phyloP scores from a whole-genome alignment of 108 stramenopile species.

The Asterionellopsis glacialis region DNA sequence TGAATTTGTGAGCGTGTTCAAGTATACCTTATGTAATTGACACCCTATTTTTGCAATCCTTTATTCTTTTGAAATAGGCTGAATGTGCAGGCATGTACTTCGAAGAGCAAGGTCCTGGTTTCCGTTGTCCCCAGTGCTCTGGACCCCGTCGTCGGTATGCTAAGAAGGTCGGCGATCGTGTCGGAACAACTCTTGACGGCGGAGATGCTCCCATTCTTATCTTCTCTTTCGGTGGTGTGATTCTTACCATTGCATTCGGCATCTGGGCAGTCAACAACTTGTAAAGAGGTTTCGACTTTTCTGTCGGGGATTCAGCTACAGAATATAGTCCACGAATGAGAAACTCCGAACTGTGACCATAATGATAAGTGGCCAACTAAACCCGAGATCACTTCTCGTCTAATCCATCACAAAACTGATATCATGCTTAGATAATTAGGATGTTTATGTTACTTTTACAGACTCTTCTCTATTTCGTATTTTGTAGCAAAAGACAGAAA shows the following conservation, averaged over 20 bases:
- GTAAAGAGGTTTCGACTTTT: conserved; percentile 23
- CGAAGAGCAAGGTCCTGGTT: conserved; percentile 90
- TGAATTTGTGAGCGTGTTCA: not conserved
- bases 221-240: conserved; percentile 90
- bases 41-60: not conserved
- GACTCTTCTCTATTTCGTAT: no score
- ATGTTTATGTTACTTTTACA: no score
- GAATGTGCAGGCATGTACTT: conserved; percentile 95
- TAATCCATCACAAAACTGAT: no score
- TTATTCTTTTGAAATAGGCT: conserved; percentile 20
- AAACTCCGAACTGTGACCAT: no score
- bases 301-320: no score
- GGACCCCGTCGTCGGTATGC: conserved; percentile 96
- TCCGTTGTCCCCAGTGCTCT: conserved; percentile 96
- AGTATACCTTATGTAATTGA: no score
- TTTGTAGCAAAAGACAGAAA: no score
- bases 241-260: conserved; percentile 84
- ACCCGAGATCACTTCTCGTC: no score
- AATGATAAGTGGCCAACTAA: no score
- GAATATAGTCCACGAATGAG: no score
- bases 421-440: no score
- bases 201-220: conserved; percentile 94
- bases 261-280: conserved; percentile 87
- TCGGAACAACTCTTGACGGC: conserved; percentile 94
- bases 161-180: conserved; percentile 94